These are phyloP conservation scores for Mycogone perniciosa DNA, from an alignment of 2,329 filamentous ascomycete genomes.

Conservation along the genomic window DNA sequence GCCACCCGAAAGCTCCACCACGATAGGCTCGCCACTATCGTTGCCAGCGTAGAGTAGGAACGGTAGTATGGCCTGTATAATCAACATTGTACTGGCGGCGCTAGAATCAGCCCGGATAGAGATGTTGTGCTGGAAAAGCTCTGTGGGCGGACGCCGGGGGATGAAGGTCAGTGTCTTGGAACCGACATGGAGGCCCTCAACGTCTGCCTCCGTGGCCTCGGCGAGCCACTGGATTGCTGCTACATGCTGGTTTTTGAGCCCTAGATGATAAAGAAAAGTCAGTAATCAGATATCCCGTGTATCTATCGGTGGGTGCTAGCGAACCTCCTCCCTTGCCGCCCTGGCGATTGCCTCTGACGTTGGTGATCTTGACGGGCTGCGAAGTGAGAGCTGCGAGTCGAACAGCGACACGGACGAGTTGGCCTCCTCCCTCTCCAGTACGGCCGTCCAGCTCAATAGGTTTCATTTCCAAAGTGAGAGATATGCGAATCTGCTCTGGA, in stretches of 20 bases:
- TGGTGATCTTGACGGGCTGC: conserved; percentile 45
- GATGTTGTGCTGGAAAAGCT: conserved; percentile 37
- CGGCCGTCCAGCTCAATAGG: conserved; percentile 47
- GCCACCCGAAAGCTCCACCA: conserved; percentile 48
- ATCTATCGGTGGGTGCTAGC: conserved; percentile 2
- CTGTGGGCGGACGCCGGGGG: conserved; percentile 34
- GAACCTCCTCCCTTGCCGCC: conserved; percentile 23
- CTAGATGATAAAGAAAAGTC: conserved; percentile 24
- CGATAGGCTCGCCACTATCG: conserved; percentile 36
- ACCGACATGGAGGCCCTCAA: conserved; percentile 45
- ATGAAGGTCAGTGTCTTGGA: conserved; percentile 44
- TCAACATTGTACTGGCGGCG: conserved; percentile 49
- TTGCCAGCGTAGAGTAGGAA: conserved; percentile 51
- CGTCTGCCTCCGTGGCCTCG: conserved; percentile 43
- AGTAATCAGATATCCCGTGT: neutral
- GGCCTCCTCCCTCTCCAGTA: conserved; percentile 56
- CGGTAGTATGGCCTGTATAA: conserved; percentile 55
- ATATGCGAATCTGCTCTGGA: neutral
- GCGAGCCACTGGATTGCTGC: conserved; percentile 50
- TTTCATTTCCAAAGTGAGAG: conserved; percentile 19
- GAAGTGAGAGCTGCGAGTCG: conserved; percentile 50
- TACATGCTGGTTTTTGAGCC: conserved; percentile 56
- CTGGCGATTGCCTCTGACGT: conserved; percentile 50
- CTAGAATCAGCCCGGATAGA: conserved; percentile 42
- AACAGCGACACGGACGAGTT: conserved; percentile 52